phyloP scores from a whole-genome alignment of 331 rosid genomes.

The Spiraea crenata region DNA sequence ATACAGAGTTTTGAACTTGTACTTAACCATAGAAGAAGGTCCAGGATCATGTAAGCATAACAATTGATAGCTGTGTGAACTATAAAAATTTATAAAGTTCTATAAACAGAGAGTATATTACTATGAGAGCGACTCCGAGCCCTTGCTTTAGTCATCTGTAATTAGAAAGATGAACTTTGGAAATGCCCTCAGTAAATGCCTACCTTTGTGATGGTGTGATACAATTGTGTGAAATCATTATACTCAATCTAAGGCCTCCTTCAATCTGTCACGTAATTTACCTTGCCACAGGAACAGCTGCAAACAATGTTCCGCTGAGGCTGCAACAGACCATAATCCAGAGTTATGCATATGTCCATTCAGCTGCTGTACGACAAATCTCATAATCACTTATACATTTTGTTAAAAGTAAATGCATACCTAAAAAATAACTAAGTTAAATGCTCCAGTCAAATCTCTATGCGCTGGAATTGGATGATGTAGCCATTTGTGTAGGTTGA shows the following conservation, averaged over 20 bases:
- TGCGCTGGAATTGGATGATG: slow-evolving; percentile 43
- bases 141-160: slow-evolving; percentile 25
- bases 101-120: neutral
- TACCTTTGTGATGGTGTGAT: slow-evolving; percentile 21
- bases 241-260: slow-evolving; percentile 27
- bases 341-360: neutral
- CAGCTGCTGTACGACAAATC: slow-evolving; percentile 11
- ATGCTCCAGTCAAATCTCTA: slow-evolving; percentile 41
- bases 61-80: slow-evolving; percentile 1
- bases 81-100: neutral
- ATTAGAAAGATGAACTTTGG: slow-evolving; percentile 28
- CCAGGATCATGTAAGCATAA: neutral
- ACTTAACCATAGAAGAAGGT: neutral
- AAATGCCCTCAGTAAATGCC: slow-evolving; percentile 27
- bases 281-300: slow-evolving; percentile 33
- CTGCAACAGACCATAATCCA: slow-evolving; percentile 22
- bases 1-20: neutral
- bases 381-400: slow-evolving; percentile 1
- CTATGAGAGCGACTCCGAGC: slow-evolving; percentile 11
- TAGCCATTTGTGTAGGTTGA: slow-evolving; percentile 40
- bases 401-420: slow-evolving; percentile 35
- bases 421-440: slow-evolving; percentile 32
- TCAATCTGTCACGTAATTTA: slow-evolving; percentile 13
- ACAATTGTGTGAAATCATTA: slow-evolving; percentile 26
- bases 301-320: slow-evolving; percentile 23